A percentile compares a stretch with the other conserved stretches of the same genome.
Conservation (phyloP, 177 flowering plant genomes). For the Tripterygium wilfordii region DNA sequence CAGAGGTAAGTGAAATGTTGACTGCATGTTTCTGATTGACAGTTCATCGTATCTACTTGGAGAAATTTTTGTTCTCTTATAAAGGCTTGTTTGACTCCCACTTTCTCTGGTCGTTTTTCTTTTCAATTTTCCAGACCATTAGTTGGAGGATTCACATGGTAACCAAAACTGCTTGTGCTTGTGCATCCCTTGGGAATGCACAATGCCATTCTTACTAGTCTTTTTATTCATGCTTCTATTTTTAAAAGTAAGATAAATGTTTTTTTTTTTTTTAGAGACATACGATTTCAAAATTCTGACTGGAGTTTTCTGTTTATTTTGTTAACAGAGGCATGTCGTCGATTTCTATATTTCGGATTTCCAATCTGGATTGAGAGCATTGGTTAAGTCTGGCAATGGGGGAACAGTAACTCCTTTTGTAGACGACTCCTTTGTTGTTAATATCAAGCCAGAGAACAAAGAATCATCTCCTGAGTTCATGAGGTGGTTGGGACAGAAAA, state of each 20-base stretch:
- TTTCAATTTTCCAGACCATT: too few species aligned
- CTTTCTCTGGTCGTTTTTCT: too few species aligned
- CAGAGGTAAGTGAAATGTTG: slow-evolving; percentile 36
- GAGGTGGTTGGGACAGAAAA: slow-evolving; percentile 74
- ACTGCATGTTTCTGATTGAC: background rate
- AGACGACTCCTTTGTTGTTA: slow-evolving; percentile 71
- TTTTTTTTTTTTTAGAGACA: background rate
- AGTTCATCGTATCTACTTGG: too few species aligned
- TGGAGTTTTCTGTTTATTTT: background rate
- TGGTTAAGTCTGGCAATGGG: slow-evolving; percentile 84
- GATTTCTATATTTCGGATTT: slow-evolving; percentile 93
- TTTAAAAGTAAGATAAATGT: background rate
- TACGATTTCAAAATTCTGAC: background rate
- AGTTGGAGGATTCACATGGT: too few species aligned
- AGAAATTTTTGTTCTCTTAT: too few species aligned
- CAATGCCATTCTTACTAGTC: too few species aligned
- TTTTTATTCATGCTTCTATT: too few species aligned
- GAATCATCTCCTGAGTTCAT: slow-evolving; percentile 67
- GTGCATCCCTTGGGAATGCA: too few species aligned
- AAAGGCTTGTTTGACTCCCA: too few species aligned
- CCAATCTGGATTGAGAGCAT: slow-evolving; percentile 84
- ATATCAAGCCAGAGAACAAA: slow-evolving; percentile 51
- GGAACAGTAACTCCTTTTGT: slow-evolving; percentile 83
- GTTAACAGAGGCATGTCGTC: slow-evolving; percentile 62
- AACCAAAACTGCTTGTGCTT: too few species aligned